Base-by-base conservation (phyloP, 345 rosid species). In the Jatropha curcas region DNA sequence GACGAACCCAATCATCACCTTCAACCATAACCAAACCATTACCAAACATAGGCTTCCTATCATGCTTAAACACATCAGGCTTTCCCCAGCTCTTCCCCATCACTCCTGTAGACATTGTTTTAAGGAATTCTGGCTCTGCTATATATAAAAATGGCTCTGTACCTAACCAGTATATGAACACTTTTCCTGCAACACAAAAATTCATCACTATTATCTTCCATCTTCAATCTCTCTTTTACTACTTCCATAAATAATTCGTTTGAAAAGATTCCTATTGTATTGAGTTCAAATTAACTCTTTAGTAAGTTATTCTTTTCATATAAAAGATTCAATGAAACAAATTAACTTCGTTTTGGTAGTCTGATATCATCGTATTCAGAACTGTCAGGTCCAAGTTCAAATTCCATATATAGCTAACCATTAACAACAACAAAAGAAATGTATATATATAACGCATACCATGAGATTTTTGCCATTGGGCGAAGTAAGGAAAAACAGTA, bases 41-140 rank as follows among this genome's bases (percentile, higher is more conserved):
- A 17, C 99, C 99, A 70, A 95, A 95, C 96, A 95, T 92, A 33
- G 99, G 97, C 51, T 87, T 82, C 71, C 98, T 86, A 77, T 95
- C 99, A 35, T 82, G 80, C 79, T 88, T 91, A 80, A 92, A 88
- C 24, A 95, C 93, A 45, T 64, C 65, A 45, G 98, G 98, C 70
- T 95, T 95, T 62, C 99, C 99, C 99, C 99, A 91, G 24, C 86
- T 89, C 85, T 91, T 95, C 14, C 98, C 99, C 89, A 86, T 62
- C 7, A 95, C 89, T 14, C 99, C 98, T 14, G 80, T 65, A 14
- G 96, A 83, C 90, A 95, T 84, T 51, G 65, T 82, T 71, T 85
- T 92, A 19, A 95, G 86, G 75, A 95, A 95, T 72, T 87, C 96
- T 0, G 98, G 94, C 16, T 95, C 97, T 24, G 98, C 98, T 5